A percentile compares a stretch with the other conserved stretches of the same genome.
Evolutionary conservation across 768 basidiomycete species (phyloP).

Genomic region (Leccinum pellstonianum): DNA sequence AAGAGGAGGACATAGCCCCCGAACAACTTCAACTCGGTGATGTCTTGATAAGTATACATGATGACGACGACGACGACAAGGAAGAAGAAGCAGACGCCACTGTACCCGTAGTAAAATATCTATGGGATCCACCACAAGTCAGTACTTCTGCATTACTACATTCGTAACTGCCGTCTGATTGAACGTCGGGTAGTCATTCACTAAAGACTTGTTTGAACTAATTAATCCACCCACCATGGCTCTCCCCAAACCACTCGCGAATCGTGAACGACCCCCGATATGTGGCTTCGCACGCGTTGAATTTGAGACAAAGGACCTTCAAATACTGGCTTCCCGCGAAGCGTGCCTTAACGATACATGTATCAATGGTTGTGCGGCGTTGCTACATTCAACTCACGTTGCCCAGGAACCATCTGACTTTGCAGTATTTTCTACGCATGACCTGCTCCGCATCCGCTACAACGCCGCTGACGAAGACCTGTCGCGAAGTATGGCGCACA

Average conservation of each 20-base stretch:
- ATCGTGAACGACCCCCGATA: too few species aligned
- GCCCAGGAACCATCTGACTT: neutral
- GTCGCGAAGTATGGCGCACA: slow-evolving; percentile 19
- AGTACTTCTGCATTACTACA: too few species aligned
- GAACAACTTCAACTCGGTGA: neutral
- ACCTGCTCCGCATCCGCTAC: slow-evolving; percentile 2
- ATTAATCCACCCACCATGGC: neutral
- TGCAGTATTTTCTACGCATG: slow-evolving; percentile 11
- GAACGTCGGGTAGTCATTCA: neutral
- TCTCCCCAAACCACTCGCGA: neutral
- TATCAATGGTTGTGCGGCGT: slow-evolving; percentile 11
- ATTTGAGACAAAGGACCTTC: slow-evolving; percentile 9
- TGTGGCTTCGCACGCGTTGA: neutral
- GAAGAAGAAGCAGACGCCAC: neutral
- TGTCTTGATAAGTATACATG: neutral
- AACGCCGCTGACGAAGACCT: slow-evolving; percentile 13
- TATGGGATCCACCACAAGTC: too few species aligned
- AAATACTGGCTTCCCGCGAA: neutral
- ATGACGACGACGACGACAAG: neutral
- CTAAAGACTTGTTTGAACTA: neutral
- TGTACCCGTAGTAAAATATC: too few species aligned
- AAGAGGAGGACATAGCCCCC: too few species aligned
- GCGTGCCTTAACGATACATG: slow-evolving; percentile 8
- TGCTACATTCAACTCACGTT: slow-evolving; percentile 3
- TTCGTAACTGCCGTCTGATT: too few species aligned